Evolutionary conservation across 2,329 filamentous ascomycete genomes (phyloP), one percentile per base, ranked within the genome.

Genomic region (Alternaria alternata): DNA sequence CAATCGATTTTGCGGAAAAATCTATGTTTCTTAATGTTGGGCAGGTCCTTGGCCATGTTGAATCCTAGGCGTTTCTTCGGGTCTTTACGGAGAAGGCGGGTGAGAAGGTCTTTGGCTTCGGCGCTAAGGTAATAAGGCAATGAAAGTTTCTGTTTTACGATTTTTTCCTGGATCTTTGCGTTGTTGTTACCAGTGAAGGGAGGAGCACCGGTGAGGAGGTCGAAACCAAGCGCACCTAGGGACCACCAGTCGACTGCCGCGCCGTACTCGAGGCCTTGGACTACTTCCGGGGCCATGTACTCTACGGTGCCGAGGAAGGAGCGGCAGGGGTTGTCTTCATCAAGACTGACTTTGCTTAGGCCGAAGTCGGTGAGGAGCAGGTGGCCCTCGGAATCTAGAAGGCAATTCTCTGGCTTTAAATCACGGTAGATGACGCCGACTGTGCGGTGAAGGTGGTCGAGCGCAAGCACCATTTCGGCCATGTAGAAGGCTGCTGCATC

Each of bases 211-310:
- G 94, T 98, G 77, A 99, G 89, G 36, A 99, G 84, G 77, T 99
- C 95, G 78, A 90, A 96, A 34, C 92, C 93, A 46, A 99, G 86
- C 3, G 94, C 94, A 36, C 96, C 95, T 47, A 99, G 89, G 5
- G 94, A 97, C 95, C 95, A 99, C 94, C 94, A 99, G 81, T 99
- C 95, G 18, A 97, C 96, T 1, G 93, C 90, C 78, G 94, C 94
- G 73, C 94, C 94, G 78, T 99, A 99, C 67, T 92, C 89, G 66
- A 91, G 89, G 62, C 93, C 94, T 63, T 89, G 87, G 62, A 99
- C 88, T 52, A 99, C 91, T 80, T 99, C 95, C 1, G 95, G 95
- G 0, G 95, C 96, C 95, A 99, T 99, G 85, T 99, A 99, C 78
- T 98, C 95, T 59, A 97, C 90, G 0, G 95, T 99, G 51, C 95